Evolutionary conservation across 2,329 filamentous ascomycete species (phyloP).

Genomic region (Diaporthe sp.): DNA sequence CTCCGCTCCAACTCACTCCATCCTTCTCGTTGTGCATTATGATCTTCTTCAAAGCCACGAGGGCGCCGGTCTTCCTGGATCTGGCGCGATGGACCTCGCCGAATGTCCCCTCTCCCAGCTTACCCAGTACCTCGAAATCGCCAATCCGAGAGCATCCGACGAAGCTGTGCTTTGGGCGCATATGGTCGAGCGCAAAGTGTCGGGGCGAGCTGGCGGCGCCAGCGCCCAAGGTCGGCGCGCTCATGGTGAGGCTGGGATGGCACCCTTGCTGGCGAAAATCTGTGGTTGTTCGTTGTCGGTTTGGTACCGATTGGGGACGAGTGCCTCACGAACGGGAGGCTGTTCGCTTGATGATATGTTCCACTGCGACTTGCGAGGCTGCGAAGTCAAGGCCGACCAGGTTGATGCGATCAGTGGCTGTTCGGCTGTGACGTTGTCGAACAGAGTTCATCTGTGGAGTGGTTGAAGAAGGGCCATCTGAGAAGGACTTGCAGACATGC

Average conservation of each 20-base stretch:
- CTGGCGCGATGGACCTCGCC: slow-evolving; percentile 94
- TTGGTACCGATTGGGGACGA: neutral
- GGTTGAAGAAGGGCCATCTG: slow-evolving; percentile 10
- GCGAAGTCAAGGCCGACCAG: neutral
- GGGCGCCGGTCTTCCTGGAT: slow-evolving; percentile 78
- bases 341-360: neutral
- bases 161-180: slow-evolving; percentile 74
- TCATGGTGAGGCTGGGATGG: slow-evolving; percentile 43
- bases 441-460: slow-evolving; percentile 27
- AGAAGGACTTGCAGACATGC: slow-evolving; percentile 22
- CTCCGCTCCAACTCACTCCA: slow-evolving; percentile 70
- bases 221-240: slow-evolving; percentile 41
- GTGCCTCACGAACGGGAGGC: neutral
- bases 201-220: slow-evolving; percentile 61
- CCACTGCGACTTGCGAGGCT: slow-evolving; percentile 16
- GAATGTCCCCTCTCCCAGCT: slow-evolving; percentile 96
- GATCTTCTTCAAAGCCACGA: slow-evolving; percentile 97
- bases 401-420: slow-evolving; percentile 17
- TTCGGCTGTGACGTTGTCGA: slow-evolving; percentile 17
- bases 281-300: neutral
- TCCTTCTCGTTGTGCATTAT: slow-evolving; percentile 99
- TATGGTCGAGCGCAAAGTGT: slow-evolving; percentile 69
- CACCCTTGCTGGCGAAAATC: neutral
- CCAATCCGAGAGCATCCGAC: slow-evolving; percentile 86
- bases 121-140: slow-evolving; percentile 84